These are phyloP conservation scores for Puccinia coronata DNA, from an alignment of 1,284 basidiomycete species.

Conservation along the genomic window DNA sequence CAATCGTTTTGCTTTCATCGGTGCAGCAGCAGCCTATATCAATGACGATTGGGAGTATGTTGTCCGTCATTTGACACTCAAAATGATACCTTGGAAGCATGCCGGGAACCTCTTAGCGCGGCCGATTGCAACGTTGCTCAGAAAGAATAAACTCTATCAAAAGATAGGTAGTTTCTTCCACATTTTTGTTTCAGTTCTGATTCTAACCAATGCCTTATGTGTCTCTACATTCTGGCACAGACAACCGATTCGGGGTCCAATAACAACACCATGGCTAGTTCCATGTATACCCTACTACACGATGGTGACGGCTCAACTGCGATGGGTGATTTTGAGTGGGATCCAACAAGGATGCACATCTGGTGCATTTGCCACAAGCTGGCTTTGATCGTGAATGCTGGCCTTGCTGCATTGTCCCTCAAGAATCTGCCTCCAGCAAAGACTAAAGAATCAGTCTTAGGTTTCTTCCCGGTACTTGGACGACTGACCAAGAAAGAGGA, in stretches of 20 bases:
- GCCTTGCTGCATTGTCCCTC: slow-evolving; percentile 2
- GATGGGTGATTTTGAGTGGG: neutral
- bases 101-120: neutral
- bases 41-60: neutral
- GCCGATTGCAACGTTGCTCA: neutral
- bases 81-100: no score
- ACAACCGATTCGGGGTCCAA: no score
- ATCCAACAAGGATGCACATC: neutral
- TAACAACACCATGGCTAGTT: slow-evolving; percentile 8
- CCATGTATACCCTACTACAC: neutral
- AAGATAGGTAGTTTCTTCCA: neutral
- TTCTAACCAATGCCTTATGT: neutral
- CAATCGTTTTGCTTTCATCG: slow-evolving; percentile 3
- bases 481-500: neutral
- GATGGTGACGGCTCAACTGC: neutral
- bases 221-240: slow-evolving; percentile 1
- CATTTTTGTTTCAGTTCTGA: neutral
- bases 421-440: neutral
- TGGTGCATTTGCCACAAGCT: no score
- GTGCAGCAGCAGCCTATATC: neutral
- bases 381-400: no score
- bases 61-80: neutral
- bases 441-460: no score
- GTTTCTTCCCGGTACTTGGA: slow-evolving; percentile 9
- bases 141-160: neutral